These are phyloP conservation scores for Alternaria triticimaculans DNA, from an alignment of 2,329 filamentous ascomycete genomes.

Conservation along the genomic window DNA sequence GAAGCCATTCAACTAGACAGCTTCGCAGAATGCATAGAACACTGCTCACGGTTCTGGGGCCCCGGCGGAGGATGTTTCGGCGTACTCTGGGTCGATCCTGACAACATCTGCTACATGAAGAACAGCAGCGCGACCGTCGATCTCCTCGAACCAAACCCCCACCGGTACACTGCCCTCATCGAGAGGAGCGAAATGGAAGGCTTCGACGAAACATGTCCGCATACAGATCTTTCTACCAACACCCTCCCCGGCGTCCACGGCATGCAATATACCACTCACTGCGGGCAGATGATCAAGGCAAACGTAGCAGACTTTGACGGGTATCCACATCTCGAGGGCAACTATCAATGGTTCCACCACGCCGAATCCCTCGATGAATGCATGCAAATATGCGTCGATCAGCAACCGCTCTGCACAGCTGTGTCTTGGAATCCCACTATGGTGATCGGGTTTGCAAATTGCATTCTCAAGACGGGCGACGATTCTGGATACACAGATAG, in stretches of 20 bases:
- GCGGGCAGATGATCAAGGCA: constrained; percentile 31
- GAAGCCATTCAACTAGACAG: constrained; percentile 20
- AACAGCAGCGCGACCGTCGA: constrained; percentile 28
- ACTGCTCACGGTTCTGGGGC: constrained; percentile 42
- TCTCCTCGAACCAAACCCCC: constrained; percentile 14
- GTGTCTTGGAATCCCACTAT: constrained; percentile 38
- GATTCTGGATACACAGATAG: constrained; percentile 8
- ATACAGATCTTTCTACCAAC: constrained; percentile 28
- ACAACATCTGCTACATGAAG: constrained; percentile 36
- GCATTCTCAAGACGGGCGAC: constrained; percentile 37
- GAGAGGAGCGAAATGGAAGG: constrained; percentile 24
- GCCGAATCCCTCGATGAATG: constrained; percentile 36
- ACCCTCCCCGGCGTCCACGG: constrained; percentile 27
- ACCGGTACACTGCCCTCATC: constrained; percentile 32
- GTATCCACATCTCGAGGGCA: constrained; percentile 17
- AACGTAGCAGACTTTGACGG: constrained; percentile 31
- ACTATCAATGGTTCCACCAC: constrained; percentile 37
- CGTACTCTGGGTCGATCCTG: constrained; percentile 29
- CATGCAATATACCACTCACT: constrained; percentile 38
- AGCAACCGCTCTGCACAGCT: constrained; percentile 38
- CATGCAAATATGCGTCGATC: constrained; percentile 33
- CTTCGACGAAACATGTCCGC: constrained; percentile 31
- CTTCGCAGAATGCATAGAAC: constrained; percentile 39
- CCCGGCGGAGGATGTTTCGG: constrained; percentile 40
- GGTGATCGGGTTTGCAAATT: constrained; percentile 43